Conservation (phyloP, 805 yeast genomes). For the Jamesozyma rosinii region DNA sequence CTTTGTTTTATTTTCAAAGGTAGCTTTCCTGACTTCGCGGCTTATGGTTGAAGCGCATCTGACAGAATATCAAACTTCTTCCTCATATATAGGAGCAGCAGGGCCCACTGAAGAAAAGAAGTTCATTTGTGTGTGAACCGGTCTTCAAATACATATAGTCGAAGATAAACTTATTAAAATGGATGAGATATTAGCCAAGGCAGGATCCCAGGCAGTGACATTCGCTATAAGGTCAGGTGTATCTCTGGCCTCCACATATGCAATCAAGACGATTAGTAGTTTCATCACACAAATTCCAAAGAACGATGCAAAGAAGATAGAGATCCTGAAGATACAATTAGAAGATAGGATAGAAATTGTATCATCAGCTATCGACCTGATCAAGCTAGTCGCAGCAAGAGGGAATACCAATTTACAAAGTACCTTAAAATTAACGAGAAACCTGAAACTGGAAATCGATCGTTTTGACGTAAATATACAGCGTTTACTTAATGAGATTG, state of each 20-base stretch:
- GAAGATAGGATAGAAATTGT: constrained; percentile 52
- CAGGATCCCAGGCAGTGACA: constrained; percentile 71
- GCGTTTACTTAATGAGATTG: constrained; percentile 29
- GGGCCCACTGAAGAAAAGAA: too few relatives aligned
- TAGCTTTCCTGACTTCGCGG: too few relatives aligned
- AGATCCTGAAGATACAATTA: constrained; percentile 36
- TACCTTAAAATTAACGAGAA: constrained; percentile 45
- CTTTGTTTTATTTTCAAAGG: too few relatives aligned
- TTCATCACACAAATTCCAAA: constrained; percentile 40
- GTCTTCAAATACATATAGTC: too few relatives aligned
- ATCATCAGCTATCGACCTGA: constrained; percentile 57
- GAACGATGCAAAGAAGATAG: constrained; percentile 40
- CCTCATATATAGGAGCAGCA: too few relatives aligned
- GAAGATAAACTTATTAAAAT: too few relatives aligned
- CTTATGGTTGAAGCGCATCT: too few relatives aligned
- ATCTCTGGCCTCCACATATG: constrained; percentile 64
- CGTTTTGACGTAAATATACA: constrained; percentile 45
- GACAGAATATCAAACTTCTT: too few relatives aligned
- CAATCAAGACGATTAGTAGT: constrained; percentile 51
- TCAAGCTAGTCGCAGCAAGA: constrained; percentile 51
- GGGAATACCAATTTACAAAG: constrained; percentile 51
- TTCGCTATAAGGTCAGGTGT: constrained; percentile 72
- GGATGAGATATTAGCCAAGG: constrained; percentile 40
- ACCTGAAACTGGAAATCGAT: constrained; percentile 49
- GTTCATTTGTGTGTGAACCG: too few relatives aligned